phyloP scores from a whole-genome alignment of 192 early-diverging fungal genomes.

The Jimgerdemannia lactiflua region DNA sequence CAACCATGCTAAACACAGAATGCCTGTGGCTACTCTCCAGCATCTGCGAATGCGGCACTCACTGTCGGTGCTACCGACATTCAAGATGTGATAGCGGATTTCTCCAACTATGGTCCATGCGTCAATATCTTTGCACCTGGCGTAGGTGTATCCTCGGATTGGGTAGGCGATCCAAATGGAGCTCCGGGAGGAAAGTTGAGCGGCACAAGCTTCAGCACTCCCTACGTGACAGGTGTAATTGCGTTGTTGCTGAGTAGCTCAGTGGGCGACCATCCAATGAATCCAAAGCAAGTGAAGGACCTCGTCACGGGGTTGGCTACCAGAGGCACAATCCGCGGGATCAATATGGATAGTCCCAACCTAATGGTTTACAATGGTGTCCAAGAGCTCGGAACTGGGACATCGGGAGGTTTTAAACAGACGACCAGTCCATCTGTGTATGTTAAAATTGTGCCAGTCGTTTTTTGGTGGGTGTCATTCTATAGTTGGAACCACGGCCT shows the following conservation, averaged over 20 bases:
- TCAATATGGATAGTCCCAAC: conserved; percentile 5
- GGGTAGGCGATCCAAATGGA: background rate
- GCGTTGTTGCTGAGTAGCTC: conserved; percentile 19
- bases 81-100: conserved; percentile 36
- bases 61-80: conserved; percentile 46
- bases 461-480: too few species aligned
- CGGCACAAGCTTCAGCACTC: conserved; percentile 38
- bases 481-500: too few species aligned
- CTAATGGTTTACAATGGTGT: conserved; percentile 9
- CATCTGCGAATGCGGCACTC: conserved; percentile 34
- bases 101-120: conserved; percentile 50
- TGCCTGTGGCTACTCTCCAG: conserved; percentile 48
- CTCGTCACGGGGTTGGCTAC: background rate
- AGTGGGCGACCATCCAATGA: background rate
- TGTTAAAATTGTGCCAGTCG: too few species aligned
- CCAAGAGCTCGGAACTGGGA: background rate
- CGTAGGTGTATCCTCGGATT: conserved; percentile 16
- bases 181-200: conserved; percentile 18
- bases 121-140: conserved; percentile 51
- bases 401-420: background rate
- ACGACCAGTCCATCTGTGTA: too few species aligned
- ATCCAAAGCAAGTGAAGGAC: background rate
- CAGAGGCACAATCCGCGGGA: background rate
- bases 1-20: conserved; percentile 13
- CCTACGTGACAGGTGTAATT: conserved; percentile 28